A percentile compares a stretch with the other conserved stretches of the same genome.
Evolutionary conservation across 192 early-diverging fungal species (phyloP).

Genomic region (Linnemannia hyalina): DNA sequence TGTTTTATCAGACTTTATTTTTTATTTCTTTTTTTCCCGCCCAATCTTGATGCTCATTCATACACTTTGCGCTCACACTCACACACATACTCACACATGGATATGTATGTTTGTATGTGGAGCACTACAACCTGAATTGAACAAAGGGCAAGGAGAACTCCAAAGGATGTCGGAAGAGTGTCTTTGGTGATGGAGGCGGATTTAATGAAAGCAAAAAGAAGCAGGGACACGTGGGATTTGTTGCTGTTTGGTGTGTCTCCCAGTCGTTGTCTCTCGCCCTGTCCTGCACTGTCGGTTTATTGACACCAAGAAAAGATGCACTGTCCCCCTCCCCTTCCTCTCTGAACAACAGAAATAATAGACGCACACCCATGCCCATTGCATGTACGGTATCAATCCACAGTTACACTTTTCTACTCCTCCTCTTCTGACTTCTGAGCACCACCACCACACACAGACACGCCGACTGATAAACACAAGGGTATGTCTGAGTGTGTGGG

Average conservation of each 20-base stretch:
- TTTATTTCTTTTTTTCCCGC: not conserved
- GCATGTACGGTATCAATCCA: not conserved
- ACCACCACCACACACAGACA: not conserved
- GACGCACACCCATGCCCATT: not conserved
- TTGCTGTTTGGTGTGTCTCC: not conserved
- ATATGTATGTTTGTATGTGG: not conserved
- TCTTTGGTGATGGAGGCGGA: too few species aligned
- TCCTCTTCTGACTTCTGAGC: slow-evolving; percentile 1
- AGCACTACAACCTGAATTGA: not conserved
- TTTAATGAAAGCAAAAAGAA: too few species aligned
- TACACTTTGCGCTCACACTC: not conserved
- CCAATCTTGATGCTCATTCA: not conserved
- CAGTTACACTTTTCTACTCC: not conserved
- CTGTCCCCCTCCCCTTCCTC: not conserved
- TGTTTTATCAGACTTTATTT: not conserved
- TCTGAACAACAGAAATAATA: not conserved
- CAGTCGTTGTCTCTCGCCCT: not conserved
- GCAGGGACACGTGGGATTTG: not conserved
- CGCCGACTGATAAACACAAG: not conserved
- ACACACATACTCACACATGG: not conserved
- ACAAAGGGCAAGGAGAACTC: not conserved
- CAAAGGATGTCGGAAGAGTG: too few species aligned
- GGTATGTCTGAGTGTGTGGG: too few species aligned
- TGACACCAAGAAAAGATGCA: not conserved
- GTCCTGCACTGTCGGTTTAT: not conserved